A percentile compares a stretch with the other conserved stretches of the same genome.
Conservation (phyloP, 2,329 filamentous ascomycete species). For the Sclerotinia nivalis region DNA sequence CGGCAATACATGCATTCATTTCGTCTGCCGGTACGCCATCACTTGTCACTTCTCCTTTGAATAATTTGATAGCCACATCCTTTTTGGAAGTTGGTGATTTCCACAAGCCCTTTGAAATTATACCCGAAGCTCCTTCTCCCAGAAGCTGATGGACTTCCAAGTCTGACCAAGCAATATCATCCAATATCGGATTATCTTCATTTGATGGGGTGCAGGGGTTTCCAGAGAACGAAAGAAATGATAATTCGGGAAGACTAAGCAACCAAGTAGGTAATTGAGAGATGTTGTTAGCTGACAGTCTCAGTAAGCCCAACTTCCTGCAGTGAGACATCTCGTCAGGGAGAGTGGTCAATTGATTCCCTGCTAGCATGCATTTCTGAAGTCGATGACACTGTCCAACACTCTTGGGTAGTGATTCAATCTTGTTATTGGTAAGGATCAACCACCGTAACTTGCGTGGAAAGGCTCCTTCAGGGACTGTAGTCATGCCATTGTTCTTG, state of each 20-base stretch:
- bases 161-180: slow-evolving; percentile 46
- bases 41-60: slow-evolving; percentile 50
- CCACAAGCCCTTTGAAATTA: slow-evolving; percentile 48
- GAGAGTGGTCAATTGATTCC: slow-evolving; percentile 46
- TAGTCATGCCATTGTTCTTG: slow-evolving; percentile 48
- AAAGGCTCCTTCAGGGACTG: slow-evolving; percentile 46
- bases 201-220: slow-evolving; percentile 46
- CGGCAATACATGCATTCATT: slow-evolving; percentile 50
- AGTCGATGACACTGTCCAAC: slow-evolving; percentile 48
- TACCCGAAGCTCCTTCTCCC: slow-evolving; percentile 50
- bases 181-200: slow-evolving; percentile 39
- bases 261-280: slow-evolving; percentile 47
- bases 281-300: slow-evolving; percentile 48
- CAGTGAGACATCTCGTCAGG: slow-evolving; percentile 49
- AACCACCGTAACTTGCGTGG: slow-evolving; percentile 50
- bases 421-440: slow-evolving; percentile 50
- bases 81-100: slow-evolving; percentile 37
- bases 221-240: slow-evolving; percentile 51
- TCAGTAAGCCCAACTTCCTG: slow-evolving; percentile 47
- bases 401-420: slow-evolving; percentile 45
- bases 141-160: slow-evolving; percentile 46
- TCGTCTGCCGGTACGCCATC: slow-evolving; percentile 52
- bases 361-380: slow-evolving; percentile 53
- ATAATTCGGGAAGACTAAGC: slow-evolving; percentile 48
- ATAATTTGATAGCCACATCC: slow-evolving; percentile 51